Evolutionary conservation across 1,284 basidiomycete species (phyloP).

Genomic region (Boletellus deceptivus): DNA sequence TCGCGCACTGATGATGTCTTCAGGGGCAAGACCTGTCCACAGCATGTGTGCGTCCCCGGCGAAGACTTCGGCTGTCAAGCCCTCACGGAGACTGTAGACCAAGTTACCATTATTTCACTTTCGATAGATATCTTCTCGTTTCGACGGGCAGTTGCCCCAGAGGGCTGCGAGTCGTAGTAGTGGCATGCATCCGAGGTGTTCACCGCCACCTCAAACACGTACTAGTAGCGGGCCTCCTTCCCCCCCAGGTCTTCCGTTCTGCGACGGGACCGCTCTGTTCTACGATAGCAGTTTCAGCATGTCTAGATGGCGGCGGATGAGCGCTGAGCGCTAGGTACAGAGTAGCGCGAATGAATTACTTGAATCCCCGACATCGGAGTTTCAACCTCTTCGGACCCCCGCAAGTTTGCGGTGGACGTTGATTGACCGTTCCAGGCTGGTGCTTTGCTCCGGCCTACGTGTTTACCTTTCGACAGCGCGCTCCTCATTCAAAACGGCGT

Average conservation of each 20-base stretch:
- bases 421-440: conserved; percentile 34
- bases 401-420: conserved; percentile 15
- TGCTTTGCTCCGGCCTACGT: conserved; percentile 33
- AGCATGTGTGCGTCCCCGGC: conserved; percentile 16
- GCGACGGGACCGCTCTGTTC: too few relatives aligned
- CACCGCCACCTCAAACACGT: too few relatives aligned
- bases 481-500: conserved; percentile 63
- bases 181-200: too few relatives aligned
- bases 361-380: conserved; percentile 24
- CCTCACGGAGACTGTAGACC: conserved; percentile 21
- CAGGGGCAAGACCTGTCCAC: conserved; percentile 3
- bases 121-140: background rate
- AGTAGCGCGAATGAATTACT: conserved; percentile 1
- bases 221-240: too few relatives aligned
- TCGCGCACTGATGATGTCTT: conserved; percentile 2
- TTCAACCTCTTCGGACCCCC: conserved; percentile 13
- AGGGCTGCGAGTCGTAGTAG: too few relatives aligned
- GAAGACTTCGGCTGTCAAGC: conserved; percentile 10
- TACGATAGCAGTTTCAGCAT: too few relatives aligned
- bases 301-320: too few relatives aligned
- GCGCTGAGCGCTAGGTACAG: too few relatives aligned
- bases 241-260: too few relatives aligned
- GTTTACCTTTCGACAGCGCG: conserved; percentile 24
- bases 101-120: background rate
- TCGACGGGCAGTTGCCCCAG: background rate